A percentile compares a stretch with the other conserved stretches of the same genome.
Conservation (phyloP, 2,329 filamentous ascomycete genomes). For the Coniella vitis region DNA sequence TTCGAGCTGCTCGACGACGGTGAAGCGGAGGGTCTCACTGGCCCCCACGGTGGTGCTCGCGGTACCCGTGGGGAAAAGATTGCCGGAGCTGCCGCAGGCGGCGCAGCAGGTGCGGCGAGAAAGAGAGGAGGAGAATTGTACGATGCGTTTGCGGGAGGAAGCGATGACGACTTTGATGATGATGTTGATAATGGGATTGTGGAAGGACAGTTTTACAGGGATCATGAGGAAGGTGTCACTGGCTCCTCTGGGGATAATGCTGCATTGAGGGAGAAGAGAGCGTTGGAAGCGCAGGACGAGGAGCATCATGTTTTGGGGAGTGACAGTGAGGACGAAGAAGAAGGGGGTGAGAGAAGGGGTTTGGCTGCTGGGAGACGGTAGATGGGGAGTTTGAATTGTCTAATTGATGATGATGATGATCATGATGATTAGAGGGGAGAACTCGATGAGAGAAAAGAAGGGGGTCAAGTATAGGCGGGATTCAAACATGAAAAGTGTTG, state of each 20-base stretch:
- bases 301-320: slow-evolving; percentile 45
- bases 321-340: slow-evolving; percentile 33
- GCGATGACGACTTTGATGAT: slow-evolving; percentile 64
- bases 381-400: too few relatives aligned
- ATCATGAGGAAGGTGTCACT: slow-evolving; percentile 17
- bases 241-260: slow-evolving; percentile 19
- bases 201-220: slow-evolving; percentile 24
- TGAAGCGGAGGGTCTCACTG: slow-evolving; percentile 51
- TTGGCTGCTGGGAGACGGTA: slow-evolving; percentile 16
- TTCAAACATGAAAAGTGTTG: too few relatives aligned
- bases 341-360: slow-evolving; percentile 25
- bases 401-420: too few relatives aligned
- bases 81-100: slow-evolving; percentile 18
- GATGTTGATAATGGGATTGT: neutral
- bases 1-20: slow-evolving; percentile 89
- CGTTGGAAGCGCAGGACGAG: slow-evolving; percentile 24
- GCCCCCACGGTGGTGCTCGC: too few relatives aligned
- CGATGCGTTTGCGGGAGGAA: slow-evolving; percentile 91
- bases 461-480: too few relatives aligned
- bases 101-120: slow-evolving; percentile 36
- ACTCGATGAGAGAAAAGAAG: too few relatives aligned
- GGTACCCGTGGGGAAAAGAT: slow-evolving; percentile 33
- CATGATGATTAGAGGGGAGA: too few relatives aligned
- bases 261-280: slow-evolving; percentile 25
- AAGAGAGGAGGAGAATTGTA: slow-evolving; percentile 82